Base-by-base conservation (phyloP, 2,329 filamentous ascomycete species). In the Botrytis tulipae region DNA sequence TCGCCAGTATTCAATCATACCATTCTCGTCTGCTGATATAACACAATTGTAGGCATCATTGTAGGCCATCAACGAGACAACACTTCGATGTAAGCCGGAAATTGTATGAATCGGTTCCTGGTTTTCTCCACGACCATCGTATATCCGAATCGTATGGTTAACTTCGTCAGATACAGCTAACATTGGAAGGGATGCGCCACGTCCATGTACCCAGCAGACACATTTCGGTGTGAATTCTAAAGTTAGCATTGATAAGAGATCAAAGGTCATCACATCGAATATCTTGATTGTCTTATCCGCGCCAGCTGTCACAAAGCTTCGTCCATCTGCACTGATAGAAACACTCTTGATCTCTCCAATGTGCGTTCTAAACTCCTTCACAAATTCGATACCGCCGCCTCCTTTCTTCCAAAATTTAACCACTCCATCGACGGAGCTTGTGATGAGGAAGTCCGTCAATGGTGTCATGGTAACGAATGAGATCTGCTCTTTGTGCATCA, bases 361-460 rank as follows among this genome's bases (percentile, higher is more conserved):
- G 83, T 99, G 97, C 12, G 96, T 95, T 80, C 91, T 92, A 84
- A 97, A 99, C 84, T 99, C 95, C 84, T 99, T 99, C 71, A 98
- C 95, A 80, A 99, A 99, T 84, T 99, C 97, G 74, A 99, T 93
- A 0, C 93, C 93, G 48, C 93, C 91, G 2, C 90, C 91, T 76
- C 93, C 89, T 84, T 99, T 99, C 85, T 99, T 99, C 96, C 96
- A 99, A 82, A 99, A 99, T 83, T 99, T 99, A 78, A 98, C 95
- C 0, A 95, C 92, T n/a, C 97, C 97, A 81, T 99, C 96, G 61
- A 93, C 85, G 0, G 96, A 98, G 75, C 93, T 93, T 1, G 96
- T 99, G 76, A 99, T 96, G 54, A 99, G 86, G 81, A 99, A 99
- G 78, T 98, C 96, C 74, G 95, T 98, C 74, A 92, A 85, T 0